A percentile compares a stretch with the other conserved stretches of the same genome.
These are phyloP conservation scores for Allium sativum DNA, from an alignment of 106 monocot genomes.

Conservation along the genomic window DNA sequence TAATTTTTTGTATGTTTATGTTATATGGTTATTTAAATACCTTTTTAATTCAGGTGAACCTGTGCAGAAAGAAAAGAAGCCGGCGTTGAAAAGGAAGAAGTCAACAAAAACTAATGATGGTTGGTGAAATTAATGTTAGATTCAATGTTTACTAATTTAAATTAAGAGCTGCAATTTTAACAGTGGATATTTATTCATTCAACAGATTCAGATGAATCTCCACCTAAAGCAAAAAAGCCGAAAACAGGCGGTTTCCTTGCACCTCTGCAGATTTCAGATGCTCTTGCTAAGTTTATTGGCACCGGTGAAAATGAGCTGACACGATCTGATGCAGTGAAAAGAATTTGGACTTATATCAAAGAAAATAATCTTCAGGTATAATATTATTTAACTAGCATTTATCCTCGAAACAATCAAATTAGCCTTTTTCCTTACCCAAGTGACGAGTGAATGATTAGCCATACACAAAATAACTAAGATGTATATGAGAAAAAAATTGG, in stretches of 20 bases:
- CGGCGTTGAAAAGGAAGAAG: conserved; percentile 40
- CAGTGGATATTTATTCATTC: not conserved
- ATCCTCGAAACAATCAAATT: too few relatives aligned
- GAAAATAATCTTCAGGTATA: conserved; percentile 85
- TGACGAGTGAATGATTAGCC: too few relatives aligned
- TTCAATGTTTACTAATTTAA: too few relatives aligned
- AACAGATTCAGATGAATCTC: conserved; percentile 21
- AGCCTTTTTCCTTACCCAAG: too few relatives aligned
- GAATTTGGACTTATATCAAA: conserved; percentile 87
- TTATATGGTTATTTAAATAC: not conserved
- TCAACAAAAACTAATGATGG: conserved; percentile 58
- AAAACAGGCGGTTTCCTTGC: conserved; percentile 53
- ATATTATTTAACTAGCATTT: too few relatives aligned
- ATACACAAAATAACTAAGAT: too few relatives aligned
- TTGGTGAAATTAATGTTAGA: conserved; percentile 9
- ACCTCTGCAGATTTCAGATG: conserved; percentile 78
- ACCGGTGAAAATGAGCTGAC: conserved; percentile 71
- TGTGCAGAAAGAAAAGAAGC: conserved; percentile 3
- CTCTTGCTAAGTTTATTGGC: conserved; percentile 78
- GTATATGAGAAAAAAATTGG: too few relatives aligned
- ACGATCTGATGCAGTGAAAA: conserved; percentile 79
- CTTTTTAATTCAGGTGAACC: conserved; percentile 16
- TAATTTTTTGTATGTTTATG: not conserved
- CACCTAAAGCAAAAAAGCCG: conserved; percentile 37
- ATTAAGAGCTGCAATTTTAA: not conserved